A percentile compares a stretch with the other conserved stretches of the same genome.
These are phyloP conservation scores for Cephaloascus albidus DNA, from an alignment of 805 yeast genomes.

Conservation along the genomic window DNA sequence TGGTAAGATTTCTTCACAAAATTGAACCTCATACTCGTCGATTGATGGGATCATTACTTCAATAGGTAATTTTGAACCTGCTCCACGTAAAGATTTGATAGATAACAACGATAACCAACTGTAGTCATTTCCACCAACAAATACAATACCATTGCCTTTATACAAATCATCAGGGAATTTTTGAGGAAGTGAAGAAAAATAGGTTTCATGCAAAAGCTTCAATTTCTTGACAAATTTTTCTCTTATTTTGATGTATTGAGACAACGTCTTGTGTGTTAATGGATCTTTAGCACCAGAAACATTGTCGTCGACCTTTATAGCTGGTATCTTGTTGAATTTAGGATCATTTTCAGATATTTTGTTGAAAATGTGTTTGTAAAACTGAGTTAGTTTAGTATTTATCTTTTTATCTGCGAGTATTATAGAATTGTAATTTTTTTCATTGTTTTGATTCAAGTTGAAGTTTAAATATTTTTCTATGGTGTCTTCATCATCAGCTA, in stretches of 20 bases:
- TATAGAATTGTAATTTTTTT: not conserved
- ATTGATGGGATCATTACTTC: constrained; percentile 32
- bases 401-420: too few species aligned
- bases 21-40: constrained; percentile 26
- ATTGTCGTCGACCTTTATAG: not conserved
- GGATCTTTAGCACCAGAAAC: not conserved
- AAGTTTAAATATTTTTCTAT: not conserved
- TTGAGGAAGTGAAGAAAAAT: not conserved
- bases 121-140: constrained; percentile 34
- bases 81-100: constrained; percentile 27
- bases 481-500: not conserved
- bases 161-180: not conserved
- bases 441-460: not conserved
- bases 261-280: not conserved
- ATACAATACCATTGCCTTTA: constrained; percentile 10
- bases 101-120: constrained; percentile 30
- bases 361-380: not conserved
- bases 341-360: not conserved
- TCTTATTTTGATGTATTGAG: not conserved
- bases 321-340: not conserved
- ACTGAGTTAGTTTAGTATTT: not conserved
- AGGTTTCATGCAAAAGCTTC: not conserved
- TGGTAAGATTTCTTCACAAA: constrained; percentile 31
- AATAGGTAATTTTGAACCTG: constrained; percentile 33
- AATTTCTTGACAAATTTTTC: not conserved